These are phyloP conservation scores for Takashimella tepidaria DNA, from an alignment of 1,284 basidiomycete genomes.

Conservation along the genomic window DNA sequence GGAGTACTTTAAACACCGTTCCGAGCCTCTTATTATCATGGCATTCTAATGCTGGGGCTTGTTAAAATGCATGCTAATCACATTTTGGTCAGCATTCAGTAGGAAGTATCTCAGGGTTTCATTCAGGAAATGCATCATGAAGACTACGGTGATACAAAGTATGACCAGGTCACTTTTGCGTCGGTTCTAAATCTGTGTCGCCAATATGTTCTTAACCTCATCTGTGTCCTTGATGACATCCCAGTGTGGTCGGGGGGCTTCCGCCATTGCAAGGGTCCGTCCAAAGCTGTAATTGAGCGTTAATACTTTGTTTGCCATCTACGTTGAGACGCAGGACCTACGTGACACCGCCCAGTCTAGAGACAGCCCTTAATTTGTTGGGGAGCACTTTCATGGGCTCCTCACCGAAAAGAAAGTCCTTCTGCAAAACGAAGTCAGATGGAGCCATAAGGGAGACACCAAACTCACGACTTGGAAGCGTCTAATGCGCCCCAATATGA, in stretches of 20 bases:
- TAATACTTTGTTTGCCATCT: no score
- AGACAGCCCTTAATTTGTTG: conserved; percentile 58
- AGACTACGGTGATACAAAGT: background rate
- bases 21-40: no score
- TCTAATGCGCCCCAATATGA: conserved; percentile 62
- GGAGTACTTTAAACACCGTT: no score
- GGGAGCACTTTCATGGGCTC: conserved; percentile 32
- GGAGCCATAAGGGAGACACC: no score
- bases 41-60: no score
- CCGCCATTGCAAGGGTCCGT: conserved; percentile 38
- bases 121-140: no score
- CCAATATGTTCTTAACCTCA: conserved; percentile 17
- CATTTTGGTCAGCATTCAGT: no score
- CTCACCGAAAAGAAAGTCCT: conserved; percentile 55
- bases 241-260: conserved; percentile 59
- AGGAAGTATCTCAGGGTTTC: no score
- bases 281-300: conserved; percentile 26
- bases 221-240: conserved; percentile 50
- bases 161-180: no score
- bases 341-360: conserved; percentile 59
- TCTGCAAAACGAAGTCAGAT: no score
- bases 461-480: conserved; percentile 54
- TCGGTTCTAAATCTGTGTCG: background rate
- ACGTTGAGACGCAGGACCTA: conserved; percentile 50
- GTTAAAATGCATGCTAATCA: no score